Base-by-base conservation (phyloP, 208 protist genomes). In the Trypanosoma cruzi region DNA sequence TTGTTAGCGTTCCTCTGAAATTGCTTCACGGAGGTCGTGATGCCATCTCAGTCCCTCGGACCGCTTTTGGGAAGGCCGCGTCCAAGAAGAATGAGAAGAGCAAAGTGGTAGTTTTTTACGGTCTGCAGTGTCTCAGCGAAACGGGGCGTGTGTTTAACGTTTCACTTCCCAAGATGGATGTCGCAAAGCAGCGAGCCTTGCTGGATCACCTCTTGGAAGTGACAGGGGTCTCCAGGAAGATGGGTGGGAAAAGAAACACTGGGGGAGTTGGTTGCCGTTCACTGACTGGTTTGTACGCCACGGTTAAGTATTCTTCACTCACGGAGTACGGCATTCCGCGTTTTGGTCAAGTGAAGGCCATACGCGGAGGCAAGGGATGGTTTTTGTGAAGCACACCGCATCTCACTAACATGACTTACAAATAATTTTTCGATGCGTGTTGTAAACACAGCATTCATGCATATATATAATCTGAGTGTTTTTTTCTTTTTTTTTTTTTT, bases 361-460 rank as follows among this genome's bases (percentile, higher is more conserved):
- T 96, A 49, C 84, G 91, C 18, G 91, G 91, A 3, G 86, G 88
- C 0, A 94, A 93, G 52, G 91, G 91, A 13, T 96, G 91, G 91
- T 94, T 93, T 68, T 62, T 96, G 49, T 82, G 48, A 69, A 8
- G 20, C 40, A 49, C 37, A n/a, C 13, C 22, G n/a, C 13, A 32
- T 13, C 0, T 57, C n/a, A n/a, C 18, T 59, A 26, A 11, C 28
- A 29, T 44, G 20, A 32, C n/a, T 62, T 62, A n/a, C n/a, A n/a
- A n/a, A n/a, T 37, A 24, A 29, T 26, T 36, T 26, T 14, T 37
- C 49, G 22, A 62, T 29, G 32, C 56, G 28, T 37, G 56, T 36
- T 32, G 4, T 40, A 10, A 40, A 40, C 36, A 40, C 36, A 4
- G 36, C 36, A 40, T 40, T 40, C 6, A 40, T 40, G 36, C 36